Conservation (phyloP, 2,329 filamentous ascomycete species). For the Microsporum audouinii region DNA sequence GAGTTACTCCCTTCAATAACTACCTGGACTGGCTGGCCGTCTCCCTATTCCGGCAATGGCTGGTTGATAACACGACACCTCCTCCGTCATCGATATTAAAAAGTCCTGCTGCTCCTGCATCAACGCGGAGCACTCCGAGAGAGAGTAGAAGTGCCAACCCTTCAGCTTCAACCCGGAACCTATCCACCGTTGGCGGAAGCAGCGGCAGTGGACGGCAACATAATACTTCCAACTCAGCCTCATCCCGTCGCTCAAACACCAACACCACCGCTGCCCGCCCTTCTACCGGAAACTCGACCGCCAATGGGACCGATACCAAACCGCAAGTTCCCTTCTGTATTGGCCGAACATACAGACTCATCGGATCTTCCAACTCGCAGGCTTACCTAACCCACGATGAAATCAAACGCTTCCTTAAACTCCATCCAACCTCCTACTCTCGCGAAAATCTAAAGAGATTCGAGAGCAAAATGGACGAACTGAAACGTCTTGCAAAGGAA, state of each 20-base stretch:
- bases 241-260: slow-evolving; percentile 4
- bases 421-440: slow-evolving; percentile 59
- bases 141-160: slow-evolving; percentile 4
- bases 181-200: slow-evolving; percentile 14
- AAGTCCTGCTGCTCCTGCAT: background rate
- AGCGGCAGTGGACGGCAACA: slow-evolving; percentile 7
- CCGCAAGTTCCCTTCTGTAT: slow-evolving; percentile 25
- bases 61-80: slow-evolving; percentile 78
- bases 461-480: slow-evolving; percentile 75
- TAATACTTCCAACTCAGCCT: slow-evolving; percentile 7
- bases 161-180: background rate
- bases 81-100: slow-evolving; percentile 44
- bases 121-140: slow-evolving; percentile 8
- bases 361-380: slow-evolving; percentile 52
- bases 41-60: slow-evolving; percentile 80
- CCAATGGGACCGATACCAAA: slow-evolving; percentile 16
- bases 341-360: slow-evolving; percentile 64
- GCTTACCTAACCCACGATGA: slow-evolving; percentile 74
- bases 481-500: slow-evolving; percentile 73
- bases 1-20: slow-evolving; percentile 64
- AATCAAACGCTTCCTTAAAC: slow-evolving; percentile 78
- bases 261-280: slow-evolving; percentile 10
- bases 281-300: slow-evolving; percentile 10
- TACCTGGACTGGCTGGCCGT: slow-evolving; percentile 87
- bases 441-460: slow-evolving; percentile 77